Evolutionary conservation across 2,329 filamentous ascomycete species (phyloP).

Genomic region (Clonostachys rhizophaga): DNA sequence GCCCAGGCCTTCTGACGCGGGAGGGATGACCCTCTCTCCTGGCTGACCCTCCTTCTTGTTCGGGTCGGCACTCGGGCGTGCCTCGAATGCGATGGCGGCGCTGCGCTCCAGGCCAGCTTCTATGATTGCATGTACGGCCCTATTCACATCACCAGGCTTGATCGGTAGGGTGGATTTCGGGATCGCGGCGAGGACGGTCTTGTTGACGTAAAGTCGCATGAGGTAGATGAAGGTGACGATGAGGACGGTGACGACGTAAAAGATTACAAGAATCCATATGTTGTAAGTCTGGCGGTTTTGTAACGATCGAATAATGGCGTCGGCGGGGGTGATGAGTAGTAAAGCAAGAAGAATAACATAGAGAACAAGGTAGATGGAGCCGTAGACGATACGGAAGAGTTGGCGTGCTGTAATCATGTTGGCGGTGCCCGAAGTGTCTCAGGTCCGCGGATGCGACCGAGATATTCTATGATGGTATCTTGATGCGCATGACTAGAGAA

Average conservation of each 20-base stretch:
- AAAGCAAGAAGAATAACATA: slow-evolving; percentile 69
- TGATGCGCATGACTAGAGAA: no score
- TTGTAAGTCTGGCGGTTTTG: slow-evolving; percentile 66
- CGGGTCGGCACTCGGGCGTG: slow-evolving; percentile 20
- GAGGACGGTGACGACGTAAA: slow-evolving; percentile 68
- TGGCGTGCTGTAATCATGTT: background rate
- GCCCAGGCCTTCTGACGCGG: slow-evolving; percentile 27
- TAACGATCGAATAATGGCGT: slow-evolving; percentile 75
- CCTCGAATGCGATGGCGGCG: slow-evolving; percentile 74
- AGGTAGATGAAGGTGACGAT: slow-evolving; percentile 74
- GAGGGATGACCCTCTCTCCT: slow-evolving; percentile 7
- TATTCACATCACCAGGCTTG: slow-evolving; percentile 77
- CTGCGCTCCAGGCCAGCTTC: slow-evolving; percentile 68
- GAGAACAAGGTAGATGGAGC: slow-evolving; percentile 70
- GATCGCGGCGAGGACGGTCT: slow-evolving; percentile 73
- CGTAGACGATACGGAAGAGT: slow-evolving; percentile 77
- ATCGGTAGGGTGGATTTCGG: slow-evolving; percentile 84
- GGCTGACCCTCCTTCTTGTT: slow-evolving; percentile 5
- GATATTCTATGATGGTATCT: no score
- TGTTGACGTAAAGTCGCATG: slow-evolving; percentile 81
- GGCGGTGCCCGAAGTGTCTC: no score
- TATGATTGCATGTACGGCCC: slow-evolving; percentile 72
- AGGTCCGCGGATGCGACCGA: no score
- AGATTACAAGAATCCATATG: slow-evolving; percentile 74
- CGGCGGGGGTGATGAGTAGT: slow-evolving; percentile 74